Conservation (phyloP, 2,329 filamentous ascomycete genomes). For the Diplodia corticola region DNA sequence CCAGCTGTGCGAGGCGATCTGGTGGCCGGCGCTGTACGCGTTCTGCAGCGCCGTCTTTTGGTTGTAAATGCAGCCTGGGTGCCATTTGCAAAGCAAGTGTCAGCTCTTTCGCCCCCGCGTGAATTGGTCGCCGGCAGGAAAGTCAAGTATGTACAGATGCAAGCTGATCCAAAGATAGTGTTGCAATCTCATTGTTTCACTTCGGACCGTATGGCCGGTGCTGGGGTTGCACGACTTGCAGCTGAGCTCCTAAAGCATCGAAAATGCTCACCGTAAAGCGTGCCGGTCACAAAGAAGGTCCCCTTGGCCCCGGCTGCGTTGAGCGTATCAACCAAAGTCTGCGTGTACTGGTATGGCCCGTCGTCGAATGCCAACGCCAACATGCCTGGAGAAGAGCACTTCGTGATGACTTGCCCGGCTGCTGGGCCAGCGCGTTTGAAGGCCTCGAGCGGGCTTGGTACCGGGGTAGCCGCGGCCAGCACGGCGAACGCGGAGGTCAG, state of each 20-base stretch:
- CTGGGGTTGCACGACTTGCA: not conserved
- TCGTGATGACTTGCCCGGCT: slow-evolving; percentile 35
- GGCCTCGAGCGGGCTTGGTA: slow-evolving; percentile 25
- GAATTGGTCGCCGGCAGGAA: not conserved
- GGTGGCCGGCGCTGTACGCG: slow-evolving; percentile 37
- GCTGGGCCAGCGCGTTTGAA: slow-evolving; percentile 33
- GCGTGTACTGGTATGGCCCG: slow-evolving; percentile 39
- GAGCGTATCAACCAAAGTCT: slow-evolving; percentile 36
- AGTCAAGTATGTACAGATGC: too few species aligned
- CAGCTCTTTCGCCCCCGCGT: not conserved
- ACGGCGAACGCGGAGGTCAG: not conserved
- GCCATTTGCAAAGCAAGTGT: not conserved
- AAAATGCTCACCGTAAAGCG: slow-evolving; percentile 31
- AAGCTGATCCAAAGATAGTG: too few species aligned
- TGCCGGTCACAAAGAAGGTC: slow-evolving; percentile 39
- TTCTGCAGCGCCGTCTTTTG: slow-evolving; percentile 35
- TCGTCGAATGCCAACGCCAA: slow-evolving; percentile 40
- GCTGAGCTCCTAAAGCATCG: not conserved
- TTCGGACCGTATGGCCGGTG: too few species aligned
- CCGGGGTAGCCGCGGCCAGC: slow-evolving; percentile 9
- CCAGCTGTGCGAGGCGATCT: slow-evolving; percentile 41
- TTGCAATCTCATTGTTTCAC: not conserved
- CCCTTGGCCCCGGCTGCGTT: slow-evolving; percentile 36
- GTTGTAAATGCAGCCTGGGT: slow-evolving; percentile 38
- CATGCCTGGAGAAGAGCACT: slow-evolving; percentile 32